Percentiles rank a stretch among this genome's conserved stretches.
phyloP scores from a whole-genome alignment of 176 grass and related monocot genomes.

The Bothriochloa decipiens region DNA sequence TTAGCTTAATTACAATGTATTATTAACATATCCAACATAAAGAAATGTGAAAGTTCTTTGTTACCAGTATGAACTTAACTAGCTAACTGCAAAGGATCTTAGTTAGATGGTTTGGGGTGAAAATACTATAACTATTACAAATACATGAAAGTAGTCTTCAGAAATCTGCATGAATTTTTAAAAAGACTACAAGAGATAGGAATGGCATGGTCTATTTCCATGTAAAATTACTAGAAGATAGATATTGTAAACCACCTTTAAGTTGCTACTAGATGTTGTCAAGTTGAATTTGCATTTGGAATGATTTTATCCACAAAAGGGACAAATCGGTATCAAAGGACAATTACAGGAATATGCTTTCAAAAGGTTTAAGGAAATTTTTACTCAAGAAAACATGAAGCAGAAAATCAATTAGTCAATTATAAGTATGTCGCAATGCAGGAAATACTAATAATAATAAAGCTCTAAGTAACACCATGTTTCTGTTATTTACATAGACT shows the following conservation, averaged over 20 bases:
- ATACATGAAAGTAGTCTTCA: neutral
- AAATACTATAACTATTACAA: neutral
- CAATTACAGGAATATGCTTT: neutral
- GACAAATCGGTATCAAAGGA: neutral
- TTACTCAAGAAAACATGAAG: neutral
- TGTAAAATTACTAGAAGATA: conserved; percentile 17
- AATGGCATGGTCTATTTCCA: neutral
- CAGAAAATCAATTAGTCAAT: neutral
- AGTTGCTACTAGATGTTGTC: neutral
- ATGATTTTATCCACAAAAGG: neutral
- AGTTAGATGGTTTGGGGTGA: conserved; percentile 13
- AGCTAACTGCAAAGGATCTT: neutral
- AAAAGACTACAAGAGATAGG: neutral
- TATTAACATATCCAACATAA: neutral
- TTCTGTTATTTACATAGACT: neutral
- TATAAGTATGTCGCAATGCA: neutral
- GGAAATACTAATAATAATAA: conserved; percentile 6
- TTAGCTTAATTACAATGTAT: neutral
- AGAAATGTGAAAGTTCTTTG: conserved; percentile 5
- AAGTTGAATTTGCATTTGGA: neutral
- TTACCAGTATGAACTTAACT: neutral
- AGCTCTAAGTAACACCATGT: neutral
- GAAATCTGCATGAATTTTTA: neutral
- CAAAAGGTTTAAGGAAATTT: neutral
- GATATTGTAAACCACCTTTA: neutral